Evolutionary conservation across 1,284 basidiomycete species (phyloP), one percentile per base, ranked within the genome.

Genomic region (Mycosarcoma mackinlayi): DNA sequence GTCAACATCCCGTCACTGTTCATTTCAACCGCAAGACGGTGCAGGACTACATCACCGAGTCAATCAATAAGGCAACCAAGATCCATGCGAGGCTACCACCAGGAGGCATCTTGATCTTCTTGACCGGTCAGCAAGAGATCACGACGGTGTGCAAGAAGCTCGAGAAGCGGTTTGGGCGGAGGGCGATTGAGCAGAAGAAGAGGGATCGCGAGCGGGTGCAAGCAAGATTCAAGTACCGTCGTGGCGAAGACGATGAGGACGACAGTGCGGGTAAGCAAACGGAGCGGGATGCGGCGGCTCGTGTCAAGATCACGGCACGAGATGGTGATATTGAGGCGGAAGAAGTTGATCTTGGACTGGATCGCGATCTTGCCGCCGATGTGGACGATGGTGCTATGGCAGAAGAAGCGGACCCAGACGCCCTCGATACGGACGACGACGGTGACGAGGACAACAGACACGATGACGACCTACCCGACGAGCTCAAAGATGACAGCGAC

Each of bases 1-100:
- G 96, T 19, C 95, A 98, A 83, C 91, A 98, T 84, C 92, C 94
- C 0, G 96, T 99, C 30, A 95, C 94, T 0, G 84, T 94, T 18
- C 96, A 99, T 83, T 99, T 98, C 85, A 92, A 89, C 70, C 88
- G 93, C 24, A 87, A 90, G 41, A 99, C 96, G 0, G 84, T 86
- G 1, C 86, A 90, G 11, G 93, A 98, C 83, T 98, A 98, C 79
- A 88, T 98, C 40, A 87, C 87, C 4, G 94, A 97, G 83, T 92
- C 94, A 1, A 89, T 93, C 75, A 92, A 90, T 80, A 98, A 99
- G 84, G 87, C 92, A 2, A 86, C 87, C 71, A 96, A 91, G 82
- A 90, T 92, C 56, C 90, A 92, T 75, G 85, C 89, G 6, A 85
- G 89, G 6, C 83, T 92, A 6, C 90, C 90, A 1, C 86, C 88